Evolutionary conservation across 371 early-diverging fungal genomes (phyloP), one percentile per base, ranked within the genome.

Genomic region (Mucor mucedo): DNA sequence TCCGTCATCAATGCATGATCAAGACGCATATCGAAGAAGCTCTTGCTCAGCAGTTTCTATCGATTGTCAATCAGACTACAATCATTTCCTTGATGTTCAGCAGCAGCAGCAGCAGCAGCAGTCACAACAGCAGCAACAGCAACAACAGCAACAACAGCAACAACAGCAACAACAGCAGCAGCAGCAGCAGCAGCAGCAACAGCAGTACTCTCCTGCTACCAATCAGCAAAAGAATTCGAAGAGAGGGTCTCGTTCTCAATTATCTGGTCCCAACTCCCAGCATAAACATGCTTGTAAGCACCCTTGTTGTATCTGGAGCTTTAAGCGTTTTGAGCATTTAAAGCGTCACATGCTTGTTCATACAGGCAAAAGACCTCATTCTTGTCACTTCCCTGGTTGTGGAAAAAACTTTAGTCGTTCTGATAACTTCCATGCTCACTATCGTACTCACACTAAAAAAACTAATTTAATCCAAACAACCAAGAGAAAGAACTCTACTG

Each of bases 401-500:
- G 82, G 84, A 27, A 89, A 89, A 66, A 77, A 84, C 4, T 92
- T 92, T 61, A 86, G 90, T 58, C 84, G 93, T 32, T 89, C 89
- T 7, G 93, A 92, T 65, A 90, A 92, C 67, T 87, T 84, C 55
- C 81, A 84, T 55, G 85, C 87, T 16, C 87, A 87, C 61, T 75
- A 79, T 40, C 73, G 85, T 30, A 84, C 87, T 5, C 87, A 87
- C 45, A 78, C 69, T 28, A 82, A 76, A 48, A 80, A 80, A 35
- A 40, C 39, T 11, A 53, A 44, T 45, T 29, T 66, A 38, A 40
- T 47, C 14, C 60, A 66, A 0, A 11, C 42, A 9, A 14, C 41
- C 5, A 56, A 56, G 16, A 56, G 45, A 32, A 55, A 38, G 13
- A n/a, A 14, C 30, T 30, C 30, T 54, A 35, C 28, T 27, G 14